A percentile compares a stretch with the other conserved stretches of the same genome.
phyloP scores from a whole-genome alignment of 306 rosid genomes.

The Nissolia schottii region DNA sequence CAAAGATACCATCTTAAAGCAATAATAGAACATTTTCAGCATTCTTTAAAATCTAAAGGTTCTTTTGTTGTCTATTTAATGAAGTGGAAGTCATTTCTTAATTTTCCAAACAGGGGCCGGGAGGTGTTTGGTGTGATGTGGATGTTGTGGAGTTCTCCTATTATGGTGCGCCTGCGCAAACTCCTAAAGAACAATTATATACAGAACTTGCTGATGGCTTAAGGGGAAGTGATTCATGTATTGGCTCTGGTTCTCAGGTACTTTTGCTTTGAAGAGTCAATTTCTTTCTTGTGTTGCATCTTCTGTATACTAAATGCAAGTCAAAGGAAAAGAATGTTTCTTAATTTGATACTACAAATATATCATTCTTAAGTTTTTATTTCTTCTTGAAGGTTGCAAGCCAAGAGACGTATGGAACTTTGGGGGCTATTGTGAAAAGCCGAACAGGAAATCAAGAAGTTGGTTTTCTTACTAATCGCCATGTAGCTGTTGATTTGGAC shows the following conservation, averaged over 20 bases:
- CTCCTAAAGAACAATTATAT: conserved; percentile 89
- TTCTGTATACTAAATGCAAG: conserved; percentile 3
- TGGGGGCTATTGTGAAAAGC: conserved; percentile 97
- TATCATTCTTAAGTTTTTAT: not conserved
- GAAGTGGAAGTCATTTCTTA: conserved; percentile 22
- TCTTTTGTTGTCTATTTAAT: not conserved
- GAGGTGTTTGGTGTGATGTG: conserved; percentile 99
- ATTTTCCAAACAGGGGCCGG: conserved; percentile 80
- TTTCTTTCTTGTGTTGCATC: conserved; percentile 13
- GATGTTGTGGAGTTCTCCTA: conserved; percentile 98
- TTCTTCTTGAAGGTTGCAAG: conserved; percentile 81
- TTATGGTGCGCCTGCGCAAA: conserved; percentile 87
- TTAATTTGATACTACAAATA: not conserved
- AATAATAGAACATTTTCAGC: not conserved
- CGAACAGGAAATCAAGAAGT: conserved; percentile 83
- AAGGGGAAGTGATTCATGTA: conserved; percentile 77
- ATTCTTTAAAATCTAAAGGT: not conserved
- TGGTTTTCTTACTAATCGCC: conserved; percentile 97
- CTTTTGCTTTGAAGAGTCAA: conserved; percentile 24
- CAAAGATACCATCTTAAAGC: not conserved
- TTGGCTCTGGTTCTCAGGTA: conserved; percentile 99
- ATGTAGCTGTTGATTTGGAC: conserved; percentile 98
- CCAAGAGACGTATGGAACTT: conserved; percentile 94
- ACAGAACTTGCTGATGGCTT: conserved; percentile 92
- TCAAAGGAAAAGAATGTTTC: not conserved